A percentile compares a stretch with the other conserved stretches of the same genome.
These are phyloP conservation scores for Ceratocystis papillata DNA, from an alignment of 2,329 filamentous ascomycete genomes.

Conservation along the genomic window DNA sequence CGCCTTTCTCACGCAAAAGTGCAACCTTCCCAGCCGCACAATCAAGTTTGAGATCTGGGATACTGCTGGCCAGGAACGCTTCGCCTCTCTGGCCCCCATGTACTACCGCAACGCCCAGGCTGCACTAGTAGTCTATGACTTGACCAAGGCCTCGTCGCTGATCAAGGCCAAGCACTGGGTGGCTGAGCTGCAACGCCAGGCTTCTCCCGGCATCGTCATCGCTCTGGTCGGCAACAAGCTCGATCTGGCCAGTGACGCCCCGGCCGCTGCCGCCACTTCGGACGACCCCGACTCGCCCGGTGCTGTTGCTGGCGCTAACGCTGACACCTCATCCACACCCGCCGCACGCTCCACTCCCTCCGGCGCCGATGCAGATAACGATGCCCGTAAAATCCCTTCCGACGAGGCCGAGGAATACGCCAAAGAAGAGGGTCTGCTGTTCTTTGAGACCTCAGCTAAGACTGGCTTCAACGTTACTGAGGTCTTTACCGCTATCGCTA, in stretches of 20 bases:
- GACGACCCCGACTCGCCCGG: slow-evolving; percentile 39
- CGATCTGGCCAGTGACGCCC: slow-evolving; percentile 62
- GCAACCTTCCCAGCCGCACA: slow-evolving; percentile 82
- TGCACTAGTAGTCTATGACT: slow-evolving; percentile 94
- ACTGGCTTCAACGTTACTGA: slow-evolving; percentile 88
- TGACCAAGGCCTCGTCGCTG: slow-evolving; percentile 90
- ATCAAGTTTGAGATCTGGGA: slow-evolving; percentile 98
- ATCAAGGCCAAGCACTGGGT: slow-evolving; percentile 99
- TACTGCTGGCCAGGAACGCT: slow-evolving; percentile 94
- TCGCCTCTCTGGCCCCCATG: slow-evolving; percentile 93
- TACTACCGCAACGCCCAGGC: slow-evolving; percentile 99
- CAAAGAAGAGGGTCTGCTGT: slow-evolving; percentile 84
- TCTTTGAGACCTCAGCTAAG: slow-evolving; percentile 98
- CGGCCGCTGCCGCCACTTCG: slow-evolving; percentile 37
- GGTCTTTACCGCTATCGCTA: slow-evolving; percentile 96
- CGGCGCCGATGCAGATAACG: slow-evolving; percentile 46
- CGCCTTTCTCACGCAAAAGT: slow-evolving; percentile 97
- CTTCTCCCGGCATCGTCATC: slow-evolving; percentile 91
- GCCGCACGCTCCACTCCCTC: background rate
- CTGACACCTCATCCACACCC: slow-evolving; percentile 39
- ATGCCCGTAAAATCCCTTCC: slow-evolving; percentile 80
- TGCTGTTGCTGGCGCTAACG: slow-evolving; percentile 29
- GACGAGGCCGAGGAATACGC: slow-evolving; percentile 87
- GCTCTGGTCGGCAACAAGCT: slow-evolving; percentile 95
- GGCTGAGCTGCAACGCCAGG: slow-evolving; percentile 90